phyloP scores from a whole-genome alignment of 805 yeast species.

The Ogataea populi-albae region DNA sequence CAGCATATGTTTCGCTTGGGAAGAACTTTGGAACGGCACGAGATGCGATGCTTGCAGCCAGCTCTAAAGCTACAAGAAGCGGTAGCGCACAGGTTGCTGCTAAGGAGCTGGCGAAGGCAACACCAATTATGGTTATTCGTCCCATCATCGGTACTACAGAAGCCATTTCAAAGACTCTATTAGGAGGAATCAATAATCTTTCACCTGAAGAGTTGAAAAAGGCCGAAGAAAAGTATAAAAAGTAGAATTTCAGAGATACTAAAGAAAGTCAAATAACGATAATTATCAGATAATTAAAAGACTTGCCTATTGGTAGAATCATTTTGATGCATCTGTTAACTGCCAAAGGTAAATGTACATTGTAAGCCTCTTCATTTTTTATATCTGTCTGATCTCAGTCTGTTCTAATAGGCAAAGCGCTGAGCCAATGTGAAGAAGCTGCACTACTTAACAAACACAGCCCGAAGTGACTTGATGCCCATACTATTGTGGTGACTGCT shows the following conservation, averaged over 20 bases:
- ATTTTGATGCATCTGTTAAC: constrained; percentile 56
- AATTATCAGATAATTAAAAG: neutral
- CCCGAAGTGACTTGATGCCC: no score
- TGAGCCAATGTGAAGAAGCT: no score
- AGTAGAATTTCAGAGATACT: constrained; percentile 3
- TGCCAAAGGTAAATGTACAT: constrained; percentile 51
- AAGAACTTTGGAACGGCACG: constrained; percentile 64
- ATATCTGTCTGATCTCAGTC: no score
- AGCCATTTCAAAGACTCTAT: constrained; percentile 74
- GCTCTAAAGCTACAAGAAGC: constrained; percentile 59
- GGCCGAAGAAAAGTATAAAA: constrained; percentile 65
- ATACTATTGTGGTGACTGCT: no score
- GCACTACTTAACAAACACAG: no score
- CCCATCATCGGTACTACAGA: constrained; percentile 94
- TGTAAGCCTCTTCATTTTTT: constrained; percentile 60
- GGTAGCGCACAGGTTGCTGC: constrained; percentile 68
- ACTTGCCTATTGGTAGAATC: constrained; percentile 22
- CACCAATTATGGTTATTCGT: constrained; percentile 77
- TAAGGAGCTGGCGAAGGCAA: constrained; percentile 62
- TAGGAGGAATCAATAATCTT: constrained; percentile 80
- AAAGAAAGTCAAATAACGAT: neutral
- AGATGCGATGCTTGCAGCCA: constrained; percentile 57
- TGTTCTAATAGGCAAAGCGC: no score
- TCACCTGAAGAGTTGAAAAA: constrained; percentile 61
- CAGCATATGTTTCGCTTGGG: constrained; percentile 74